Base-by-base conservation (phyloP, 1,139 yeast genomes). In the Groenewaldozyma auringiensis region DNA sequence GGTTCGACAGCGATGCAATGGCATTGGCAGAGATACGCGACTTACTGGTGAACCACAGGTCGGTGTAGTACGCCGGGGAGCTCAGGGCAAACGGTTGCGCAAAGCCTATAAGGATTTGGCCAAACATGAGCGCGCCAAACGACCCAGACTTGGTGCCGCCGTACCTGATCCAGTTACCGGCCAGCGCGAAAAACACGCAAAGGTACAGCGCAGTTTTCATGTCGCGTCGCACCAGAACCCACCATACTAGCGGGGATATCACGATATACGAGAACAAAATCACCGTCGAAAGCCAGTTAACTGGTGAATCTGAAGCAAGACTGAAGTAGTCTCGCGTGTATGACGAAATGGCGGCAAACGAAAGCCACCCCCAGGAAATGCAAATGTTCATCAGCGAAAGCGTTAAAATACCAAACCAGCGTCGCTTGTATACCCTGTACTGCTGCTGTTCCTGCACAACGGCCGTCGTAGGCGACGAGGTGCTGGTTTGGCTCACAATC, bases 11-110 rank as follows among this genome's bases (percentile, higher is more conserved):
- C n/a, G 67, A 59, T 11, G 64, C 64, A 39, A 64, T 54, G 13
- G 67, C 68, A 43, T 64, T 64, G 16, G 68, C 66, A 22, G 66
- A 59, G 21, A 64, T 63, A 22, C 68, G 57, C 1, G 66, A 62
- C 21, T 57, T 47, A 17, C 62, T 53, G 4, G 67, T 63, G 52
- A 62, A 64, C 68, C 68, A 64, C 44, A 59, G 47, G 47, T 63
- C 67, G 13, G 66, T 59, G 48, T 57, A 64, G 50, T 59, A 58
- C n/a, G 64, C 53, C 4, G 67, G 66, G 3, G 65, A 49, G 36
- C 57, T 55, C 31, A 64, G 57, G 3, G 65, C 65, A 49, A 64
- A 64, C 3, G 68, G 67, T 50, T 64, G 68, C 14, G 65, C 65
- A 40, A 64, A 57, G 2, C 68, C 68, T 42, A 65, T 59, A 21